These are phyloP conservation scores for Hypoxylon sp. DNA, from an alignment of 2,329 filamentous ascomycete genomes.

Conservation along the genomic window DNA sequence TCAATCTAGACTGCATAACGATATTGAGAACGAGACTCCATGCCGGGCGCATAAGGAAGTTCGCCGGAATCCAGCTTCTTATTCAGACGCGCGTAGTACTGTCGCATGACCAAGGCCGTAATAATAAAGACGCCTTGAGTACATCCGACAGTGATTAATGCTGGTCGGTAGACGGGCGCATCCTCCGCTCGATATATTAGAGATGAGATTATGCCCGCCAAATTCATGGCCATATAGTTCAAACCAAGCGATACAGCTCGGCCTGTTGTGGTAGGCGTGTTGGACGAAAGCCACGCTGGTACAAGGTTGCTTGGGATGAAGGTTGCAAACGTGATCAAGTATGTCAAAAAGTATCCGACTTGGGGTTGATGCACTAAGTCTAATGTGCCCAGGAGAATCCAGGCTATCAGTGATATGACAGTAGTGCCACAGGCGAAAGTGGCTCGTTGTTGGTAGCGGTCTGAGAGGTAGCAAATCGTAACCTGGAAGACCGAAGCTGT, in stretches of 20 bases:
- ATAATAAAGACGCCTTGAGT: conserved; percentile 30
- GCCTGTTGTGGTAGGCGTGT: conserved; percentile 42
- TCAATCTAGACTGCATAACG: conserved; percentile 75
- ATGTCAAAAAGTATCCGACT: conserved; percentile 48
- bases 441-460: conserved; percentile 43
- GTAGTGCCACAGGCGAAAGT: conserved; percentile 36
- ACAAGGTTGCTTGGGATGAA: conserved; percentile 46
- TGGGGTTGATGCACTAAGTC: conserved; percentile 37
- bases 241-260: conserved; percentile 43
- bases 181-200: conserved; percentile 35
- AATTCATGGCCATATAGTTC: conserved; percentile 43
- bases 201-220: conserved; percentile 42
- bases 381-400: conserved; percentile 45
- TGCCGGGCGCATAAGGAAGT: conserved; percentile 43
- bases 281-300: conserved; percentile 43
- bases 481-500: conserved; percentile 43
- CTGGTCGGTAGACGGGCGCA: conserved; percentile 41
- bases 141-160: conserved; percentile 46
- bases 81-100: conserved; percentile 30
- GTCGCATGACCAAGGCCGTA: conserved; percentile 23
- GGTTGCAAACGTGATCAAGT: conserved; percentile 40
- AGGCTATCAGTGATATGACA: conserved; percentile 42
- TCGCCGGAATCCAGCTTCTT: conserved; percentile 36
- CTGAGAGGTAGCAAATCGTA: conserved; percentile 40
- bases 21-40: conserved; percentile 63